These are phyloP conservation scores for Pholiota microspora DNA, from an alignment of 768 basidiomycete species.

Conservation along the genomic window DNA sequence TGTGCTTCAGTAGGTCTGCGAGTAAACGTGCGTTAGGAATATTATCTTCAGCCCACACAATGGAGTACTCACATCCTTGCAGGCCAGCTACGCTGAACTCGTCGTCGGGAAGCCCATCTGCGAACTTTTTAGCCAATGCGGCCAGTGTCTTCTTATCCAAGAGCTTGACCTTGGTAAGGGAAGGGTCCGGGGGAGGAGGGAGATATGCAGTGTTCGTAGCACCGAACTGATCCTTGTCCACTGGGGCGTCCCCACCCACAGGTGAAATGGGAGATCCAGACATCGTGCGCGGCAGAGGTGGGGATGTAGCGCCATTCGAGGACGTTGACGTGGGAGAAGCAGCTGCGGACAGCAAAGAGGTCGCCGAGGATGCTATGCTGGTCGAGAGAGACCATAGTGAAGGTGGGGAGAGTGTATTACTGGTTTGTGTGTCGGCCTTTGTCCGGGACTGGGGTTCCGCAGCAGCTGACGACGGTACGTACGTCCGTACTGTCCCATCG, in stretches of 20 bases:
- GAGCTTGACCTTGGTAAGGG: conserved; percentile 56
- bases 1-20: conserved; percentile 78
- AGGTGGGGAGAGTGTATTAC: conserved; percentile 6
- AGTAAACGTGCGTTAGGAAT: conserved; percentile 15
- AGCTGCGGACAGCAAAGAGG: conserved; percentile 29
- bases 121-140: conserved; percentile 73
- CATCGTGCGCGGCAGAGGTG: conserved; percentile 22
- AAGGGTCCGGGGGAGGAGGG: conserved; percentile 63
- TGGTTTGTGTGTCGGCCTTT: too few relatives aligned
- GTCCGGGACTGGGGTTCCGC: background rate
- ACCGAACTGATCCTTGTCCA: conserved; percentile 44
- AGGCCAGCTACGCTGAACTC: conserved; percentile 89
- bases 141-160: conserved; percentile 64
- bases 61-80: conserved; percentile 75
- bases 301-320: conserved; percentile 4
- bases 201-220: conserved; percentile 57
- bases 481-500: conserved; percentile 10
- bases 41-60: too few relatives aligned
- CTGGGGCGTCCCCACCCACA: background rate
- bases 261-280: conserved; percentile 14
- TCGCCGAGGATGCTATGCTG: conserved; percentile 43
- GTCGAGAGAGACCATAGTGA: conserved; percentile 39
- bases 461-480: conserved; percentile 5
- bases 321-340: conserved; percentile 10
- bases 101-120: conserved; percentile 78